These are phyloP conservation scores for Hericium erinaceus DNA, from an alignment of 768 basidiomycete genomes.

Conservation along the genomic window DNA sequence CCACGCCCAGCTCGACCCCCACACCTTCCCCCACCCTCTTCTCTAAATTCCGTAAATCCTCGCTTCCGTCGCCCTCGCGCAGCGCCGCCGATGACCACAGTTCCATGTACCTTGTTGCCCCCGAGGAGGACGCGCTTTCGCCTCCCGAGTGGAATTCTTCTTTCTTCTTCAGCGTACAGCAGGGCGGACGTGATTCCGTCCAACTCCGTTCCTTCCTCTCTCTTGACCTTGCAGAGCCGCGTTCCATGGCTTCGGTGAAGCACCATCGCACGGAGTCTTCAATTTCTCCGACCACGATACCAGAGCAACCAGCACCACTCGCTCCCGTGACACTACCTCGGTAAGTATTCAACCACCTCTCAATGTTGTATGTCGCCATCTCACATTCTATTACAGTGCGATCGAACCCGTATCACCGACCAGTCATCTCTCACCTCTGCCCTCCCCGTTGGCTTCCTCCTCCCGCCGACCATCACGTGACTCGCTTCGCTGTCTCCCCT, in stretches of 20 bases:
- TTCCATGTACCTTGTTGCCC: not conserved
- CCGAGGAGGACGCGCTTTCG: not conserved
- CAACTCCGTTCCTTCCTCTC: slow-evolving; percentile 51
- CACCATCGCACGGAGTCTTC: not conserved
- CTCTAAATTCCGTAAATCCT: slow-evolving; percentile 12
- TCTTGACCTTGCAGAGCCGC: slow-evolving; percentile 54
- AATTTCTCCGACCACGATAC: no score
- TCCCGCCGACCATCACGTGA: slow-evolving; percentile 29
- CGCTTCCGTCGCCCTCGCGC: slow-evolving; percentile 4
- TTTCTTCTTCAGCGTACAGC: slow-evolving; percentile 3
- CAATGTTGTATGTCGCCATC: no score
- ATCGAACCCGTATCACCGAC: not conserved
- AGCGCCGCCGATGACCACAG: not conserved
- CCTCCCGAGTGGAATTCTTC: slow-evolving; percentile 7
- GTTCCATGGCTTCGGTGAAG: slow-evolving; percentile 25
- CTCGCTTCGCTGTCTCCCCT: slow-evolving; percentile 42
- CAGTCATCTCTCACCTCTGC: not conserved
- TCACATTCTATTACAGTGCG: not conserved
- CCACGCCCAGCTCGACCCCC: slow-evolving; percentile 3
- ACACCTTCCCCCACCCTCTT: slow-evolving; percentile 2
- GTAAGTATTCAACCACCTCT: no score
- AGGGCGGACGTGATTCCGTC: not conserved
- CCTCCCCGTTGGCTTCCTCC: not conserved
- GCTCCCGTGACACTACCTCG: no score
- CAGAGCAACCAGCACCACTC: no score